A percentile compares a stretch with the other conserved stretches of the same genome.
These are phyloP conservation scores for Erodium maritimum DNA, from an alignment of 345 rosid species.

Conservation along the genomic window DNA sequence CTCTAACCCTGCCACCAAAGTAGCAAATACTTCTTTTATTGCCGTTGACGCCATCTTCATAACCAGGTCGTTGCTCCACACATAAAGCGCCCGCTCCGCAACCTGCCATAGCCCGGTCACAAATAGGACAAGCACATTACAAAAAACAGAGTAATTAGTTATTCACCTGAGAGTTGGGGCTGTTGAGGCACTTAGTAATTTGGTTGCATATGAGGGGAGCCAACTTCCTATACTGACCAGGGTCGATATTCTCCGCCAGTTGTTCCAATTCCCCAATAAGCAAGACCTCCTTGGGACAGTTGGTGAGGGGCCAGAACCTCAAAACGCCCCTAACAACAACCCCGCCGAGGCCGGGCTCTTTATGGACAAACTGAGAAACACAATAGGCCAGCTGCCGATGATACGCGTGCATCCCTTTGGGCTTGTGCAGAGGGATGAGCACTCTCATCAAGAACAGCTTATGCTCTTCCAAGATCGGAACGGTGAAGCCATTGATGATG, in stretches of 20 bases:
- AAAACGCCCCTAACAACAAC: conserved; percentile 33
- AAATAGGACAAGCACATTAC: neutral
- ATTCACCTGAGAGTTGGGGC: conserved; percentile 48
- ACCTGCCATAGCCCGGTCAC: no score
- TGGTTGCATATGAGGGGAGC: conserved; percentile 38
- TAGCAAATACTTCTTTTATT: conserved; percentile 42
- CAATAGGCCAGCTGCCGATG: conserved; percentile 43
- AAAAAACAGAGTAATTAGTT: neutral
- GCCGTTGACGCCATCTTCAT: conserved; percentile 45
- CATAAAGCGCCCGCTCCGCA: conserved; percentile 44
- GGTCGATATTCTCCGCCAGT: conserved; percentile 42
- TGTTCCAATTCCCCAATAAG: conserved; percentile 51
- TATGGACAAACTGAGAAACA: conserved; percentile 49
- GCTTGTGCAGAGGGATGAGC: conserved; percentile 49
- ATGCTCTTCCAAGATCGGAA: conserved; percentile 57
- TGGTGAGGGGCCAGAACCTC: conserved; percentile 53
- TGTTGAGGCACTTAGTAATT: conserved; percentile 35
- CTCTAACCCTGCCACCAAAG: conserved; percentile 47
- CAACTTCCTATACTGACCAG: conserved; percentile 41
- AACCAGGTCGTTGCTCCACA: conserved; percentile 55
- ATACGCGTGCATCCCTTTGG: conserved; percentile 33
- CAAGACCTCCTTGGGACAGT: conserved; percentile 42
- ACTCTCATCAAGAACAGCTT: conserved; percentile 48
- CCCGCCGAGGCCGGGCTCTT: conserved; percentile 48
- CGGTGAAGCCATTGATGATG: conserved; percentile 51